These are phyloP conservation scores for Pseudonectria buxi DNA, from an alignment of 2,329 filamentous ascomycete species.

Conservation along the genomic window DNA sequence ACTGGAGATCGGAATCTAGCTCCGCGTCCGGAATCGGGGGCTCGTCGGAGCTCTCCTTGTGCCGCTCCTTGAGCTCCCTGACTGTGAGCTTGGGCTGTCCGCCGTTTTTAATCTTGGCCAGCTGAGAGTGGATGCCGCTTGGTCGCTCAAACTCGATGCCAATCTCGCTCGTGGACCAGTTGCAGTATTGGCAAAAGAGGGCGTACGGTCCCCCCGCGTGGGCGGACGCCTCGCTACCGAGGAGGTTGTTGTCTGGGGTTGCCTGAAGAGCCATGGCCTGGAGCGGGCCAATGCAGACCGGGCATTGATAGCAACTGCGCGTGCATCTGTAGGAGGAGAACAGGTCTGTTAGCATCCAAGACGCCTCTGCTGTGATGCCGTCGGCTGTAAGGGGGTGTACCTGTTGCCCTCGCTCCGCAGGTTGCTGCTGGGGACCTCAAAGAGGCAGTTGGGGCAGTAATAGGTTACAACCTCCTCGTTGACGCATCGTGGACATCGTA, in stretches of 20 bases:
- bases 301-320: conserved; percentile 92
- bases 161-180: conserved; percentile 86
- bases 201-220: conserved; percentile 56
- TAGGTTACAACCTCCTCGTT: conserved; percentile 91
- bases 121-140: conserved; percentile 76
- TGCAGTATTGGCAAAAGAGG: conserved; percentile 82
- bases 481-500: conserved; percentile 87
- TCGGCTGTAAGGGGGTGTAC: conserved; percentile 38
- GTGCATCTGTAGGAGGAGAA: conserved; percentile 58
- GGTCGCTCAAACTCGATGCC: conserved; percentile 85
- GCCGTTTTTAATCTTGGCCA: conserved; percentile 63
- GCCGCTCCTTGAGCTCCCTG: conserved; percentile 45
- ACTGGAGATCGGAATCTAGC: conserved; percentile 62
- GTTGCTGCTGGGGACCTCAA: conserved; percentile 90
- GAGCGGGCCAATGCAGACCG: conserved; percentile 76
- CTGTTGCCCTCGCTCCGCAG: conserved; percentile 89
- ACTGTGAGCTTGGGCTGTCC: conserved; percentile 44
- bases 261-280: conserved; percentile 65
- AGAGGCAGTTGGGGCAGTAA: conserved; percentile 91
- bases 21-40: conserved; percentile 35
- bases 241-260: conserved; percentile 37
- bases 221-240: conserved; percentile 33
- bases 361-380: not conserved
- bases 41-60: conserved; percentile 38
- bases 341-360: conserved; percentile 11